phyloP scores from a whole-genome alignment of 1,284 basidiomycete genomes.

The Sanghuangporus baumii region DNA sequence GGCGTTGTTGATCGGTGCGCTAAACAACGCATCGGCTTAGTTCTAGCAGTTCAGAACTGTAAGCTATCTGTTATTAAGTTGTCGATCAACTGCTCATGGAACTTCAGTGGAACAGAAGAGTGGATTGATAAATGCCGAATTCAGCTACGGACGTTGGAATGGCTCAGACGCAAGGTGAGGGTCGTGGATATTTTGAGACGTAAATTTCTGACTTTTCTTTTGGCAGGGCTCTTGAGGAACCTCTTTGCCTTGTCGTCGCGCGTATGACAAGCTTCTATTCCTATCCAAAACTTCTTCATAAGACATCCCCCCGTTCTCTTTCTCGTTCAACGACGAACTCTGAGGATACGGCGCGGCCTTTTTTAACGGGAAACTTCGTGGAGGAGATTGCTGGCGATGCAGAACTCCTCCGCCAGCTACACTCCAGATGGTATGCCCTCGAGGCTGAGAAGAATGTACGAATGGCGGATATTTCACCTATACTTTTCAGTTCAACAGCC shows the following conservation, averaged over 20 bases:
- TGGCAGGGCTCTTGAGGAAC: slow-evolving; percentile 33
- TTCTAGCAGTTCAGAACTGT: slow-evolving; percentile 26
- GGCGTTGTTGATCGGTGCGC: slow-evolving; percentile 26
- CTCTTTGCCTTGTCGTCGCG: slow-evolving; percentile 37
- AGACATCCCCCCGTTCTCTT: neutral
- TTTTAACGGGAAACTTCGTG: neutral
- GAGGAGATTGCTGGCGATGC: slow-evolving; percentile 29
- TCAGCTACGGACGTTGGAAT: slow-evolving; percentile 49
- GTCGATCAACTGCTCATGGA: slow-evolving; percentile 22
- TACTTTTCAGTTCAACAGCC: slow-evolving; percentile 38
- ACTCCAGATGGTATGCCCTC: slow-evolving; percentile 25
- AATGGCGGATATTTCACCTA: slow-evolving; percentile 42
- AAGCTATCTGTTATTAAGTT: neutral
- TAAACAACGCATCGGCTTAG: slow-evolving; percentile 20
- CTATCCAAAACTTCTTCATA: slow-evolving; percentile 24
- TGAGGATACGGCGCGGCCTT: neutral
- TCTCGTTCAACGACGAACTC: slow-evolving; percentile 18
- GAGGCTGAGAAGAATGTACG: slow-evolving; percentile 37
- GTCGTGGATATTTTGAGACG: neutral
- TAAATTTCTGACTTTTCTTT: neutral
- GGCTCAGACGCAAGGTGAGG: slow-evolving; percentile 39
- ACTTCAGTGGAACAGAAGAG: slow-evolving; percentile 36
- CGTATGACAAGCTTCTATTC: slow-evolving; percentile 25
- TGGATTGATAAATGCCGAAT: slow-evolving; percentile 45
- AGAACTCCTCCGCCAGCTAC: slow-evolving; percentile 36